A percentile compares a stretch with the other conserved stretches of the same genome.
Conservation (phyloP, 352 stramenopile genomes). For the Phytophthora hybrid region DNA sequence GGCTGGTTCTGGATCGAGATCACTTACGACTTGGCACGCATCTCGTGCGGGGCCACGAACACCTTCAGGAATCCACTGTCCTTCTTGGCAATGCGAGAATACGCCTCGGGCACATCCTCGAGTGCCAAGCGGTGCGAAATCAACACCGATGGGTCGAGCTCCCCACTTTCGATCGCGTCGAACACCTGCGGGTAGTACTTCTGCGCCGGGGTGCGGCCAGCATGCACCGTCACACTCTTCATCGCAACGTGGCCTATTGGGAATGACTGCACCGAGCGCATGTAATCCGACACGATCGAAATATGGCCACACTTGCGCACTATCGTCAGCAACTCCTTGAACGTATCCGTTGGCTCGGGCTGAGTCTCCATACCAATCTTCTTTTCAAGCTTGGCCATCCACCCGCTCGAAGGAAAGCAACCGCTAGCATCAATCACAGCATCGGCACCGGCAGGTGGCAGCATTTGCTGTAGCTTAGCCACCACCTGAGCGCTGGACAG, state of each 20-base stretch:
- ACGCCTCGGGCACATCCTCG: conserved; percentile 63
- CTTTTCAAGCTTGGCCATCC: conserved; percentile 55
- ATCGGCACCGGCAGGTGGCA: conserved; percentile 62
- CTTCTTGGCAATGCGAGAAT: conserved; percentile 64
- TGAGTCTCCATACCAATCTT: conserved; percentile 58
- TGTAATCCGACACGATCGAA: conserved; percentile 65
- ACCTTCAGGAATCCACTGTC: conserved; percentile 72
- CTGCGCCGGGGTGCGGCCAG: conserved; percentile 57
- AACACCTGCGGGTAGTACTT: conserved; percentile 70
- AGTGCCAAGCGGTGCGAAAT: conserved; percentile 66
- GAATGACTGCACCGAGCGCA: conserved; percentile 49
- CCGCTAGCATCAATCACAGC: conserved; percentile 66
- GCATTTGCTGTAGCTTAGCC: conserved; percentile 56
- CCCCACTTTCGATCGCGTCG: conserved; percentile 58
- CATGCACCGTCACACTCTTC: conserved; percentile 66
- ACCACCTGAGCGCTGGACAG: conserved; percentile 58
- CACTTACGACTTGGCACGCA: conserved; percentile 45
- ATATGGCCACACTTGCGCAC: conserved; percentile 69
- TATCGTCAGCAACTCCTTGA: conserved; percentile 69
- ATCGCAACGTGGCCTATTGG: conserved; percentile 69
- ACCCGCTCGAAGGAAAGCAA: conserved; percentile 41
- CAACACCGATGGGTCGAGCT: conserved; percentile 62
- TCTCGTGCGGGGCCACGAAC: conserved; percentile 55
- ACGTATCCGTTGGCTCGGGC: conserved; percentile 56
- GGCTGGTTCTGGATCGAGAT: neutral